Conservation (phyloP, 805 yeast species). For the Cyberlindnera lachancei region DNA sequence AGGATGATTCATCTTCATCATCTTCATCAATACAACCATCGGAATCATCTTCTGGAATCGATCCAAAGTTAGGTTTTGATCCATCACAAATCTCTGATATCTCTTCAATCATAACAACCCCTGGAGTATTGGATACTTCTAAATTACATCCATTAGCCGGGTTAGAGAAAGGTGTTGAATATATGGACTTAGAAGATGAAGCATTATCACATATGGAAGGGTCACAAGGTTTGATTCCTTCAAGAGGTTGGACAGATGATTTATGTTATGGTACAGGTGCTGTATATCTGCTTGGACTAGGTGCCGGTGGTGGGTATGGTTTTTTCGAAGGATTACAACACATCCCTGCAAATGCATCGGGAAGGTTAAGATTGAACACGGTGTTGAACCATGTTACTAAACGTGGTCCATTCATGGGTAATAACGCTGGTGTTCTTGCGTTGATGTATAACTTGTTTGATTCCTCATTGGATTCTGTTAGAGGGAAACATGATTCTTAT, state of each 20-base stretch:
- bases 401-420: slow-evolving; percentile 94
- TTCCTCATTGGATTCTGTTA: slow-evolving; percentile 65
- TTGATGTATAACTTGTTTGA: slow-evolving; percentile 81
- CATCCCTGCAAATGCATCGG: slow-evolving; percentile 69
- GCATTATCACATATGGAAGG: slow-evolving; percentile 72
- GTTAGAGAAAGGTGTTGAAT: slow-evolving; percentile 82
- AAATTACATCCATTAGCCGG: slow-evolving; percentile 90
- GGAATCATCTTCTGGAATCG: slow-evolving; percentile 11
- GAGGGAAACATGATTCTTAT: slow-evolving; percentile 83
- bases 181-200: slow-evolving; percentile 83
- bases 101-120: slow-evolving; percentile 50
- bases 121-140: slow-evolving; percentile 59
- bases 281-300: slow-evolving; percentile 79
- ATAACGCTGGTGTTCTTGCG: slow-evolving; percentile 91
- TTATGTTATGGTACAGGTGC: slow-evolving; percentile 97
- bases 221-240: slow-evolving; percentile 83
- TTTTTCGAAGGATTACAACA: slow-evolving; percentile 76
- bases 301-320: slow-evolving; percentile 86
- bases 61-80: slow-evolving; percentile 45
- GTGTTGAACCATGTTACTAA: slow-evolving; percentile 86
- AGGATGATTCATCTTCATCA: slow-evolving; percentile 16
- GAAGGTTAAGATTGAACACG: slow-evolving; percentile 81
- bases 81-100: slow-evolving; percentile 59
- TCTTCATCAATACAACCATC: slow-evolving; percentile 1
- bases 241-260: slow-evolving; percentile 98